Evolutionary conservation across 768 basidiomycete genomes (phyloP).

Genomic region (Mycena vitilis): DNA sequence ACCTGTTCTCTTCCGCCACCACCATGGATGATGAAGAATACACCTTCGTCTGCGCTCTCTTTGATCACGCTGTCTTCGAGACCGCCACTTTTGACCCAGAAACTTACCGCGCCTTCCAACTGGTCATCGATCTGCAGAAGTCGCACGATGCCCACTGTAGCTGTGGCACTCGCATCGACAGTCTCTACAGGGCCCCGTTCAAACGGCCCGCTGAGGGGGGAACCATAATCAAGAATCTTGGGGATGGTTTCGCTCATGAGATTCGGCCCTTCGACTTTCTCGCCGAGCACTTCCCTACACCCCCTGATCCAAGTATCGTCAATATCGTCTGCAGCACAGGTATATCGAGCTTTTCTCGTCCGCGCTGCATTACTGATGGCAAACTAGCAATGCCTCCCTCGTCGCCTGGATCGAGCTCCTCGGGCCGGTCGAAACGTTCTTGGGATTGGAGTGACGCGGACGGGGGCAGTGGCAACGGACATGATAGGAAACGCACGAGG

Average conservation of each 20-base stretch:
- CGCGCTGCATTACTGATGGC: too few species aligned
- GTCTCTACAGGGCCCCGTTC: neutral
- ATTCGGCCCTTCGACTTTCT: neutral
- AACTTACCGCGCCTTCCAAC: neutral
- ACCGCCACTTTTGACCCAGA: neutral
- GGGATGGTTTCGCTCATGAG: neutral
- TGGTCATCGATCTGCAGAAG: neutral
- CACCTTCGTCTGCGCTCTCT: neutral
- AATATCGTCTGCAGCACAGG: neutral
- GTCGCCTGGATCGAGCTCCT: too few species aligned
- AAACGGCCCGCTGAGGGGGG: neutral
- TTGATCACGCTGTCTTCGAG: constrained; percentile 3
- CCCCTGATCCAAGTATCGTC: neutral
- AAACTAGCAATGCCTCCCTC: too few species aligned
- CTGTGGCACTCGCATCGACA: neutral
- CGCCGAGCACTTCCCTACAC: neutral
- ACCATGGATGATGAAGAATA: too few species aligned
- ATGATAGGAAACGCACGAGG: neutral
- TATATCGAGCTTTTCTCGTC: too few species aligned
- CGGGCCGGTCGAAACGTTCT: neutral
- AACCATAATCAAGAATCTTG: neutral
- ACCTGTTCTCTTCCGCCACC: too few species aligned
- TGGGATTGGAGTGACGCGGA: neutral
- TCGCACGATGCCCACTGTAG: neutral
- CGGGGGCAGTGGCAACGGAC: neutral